Conservation (phyloP, 352 stramenopile species). For the Phytophthora meadii region DNA sequence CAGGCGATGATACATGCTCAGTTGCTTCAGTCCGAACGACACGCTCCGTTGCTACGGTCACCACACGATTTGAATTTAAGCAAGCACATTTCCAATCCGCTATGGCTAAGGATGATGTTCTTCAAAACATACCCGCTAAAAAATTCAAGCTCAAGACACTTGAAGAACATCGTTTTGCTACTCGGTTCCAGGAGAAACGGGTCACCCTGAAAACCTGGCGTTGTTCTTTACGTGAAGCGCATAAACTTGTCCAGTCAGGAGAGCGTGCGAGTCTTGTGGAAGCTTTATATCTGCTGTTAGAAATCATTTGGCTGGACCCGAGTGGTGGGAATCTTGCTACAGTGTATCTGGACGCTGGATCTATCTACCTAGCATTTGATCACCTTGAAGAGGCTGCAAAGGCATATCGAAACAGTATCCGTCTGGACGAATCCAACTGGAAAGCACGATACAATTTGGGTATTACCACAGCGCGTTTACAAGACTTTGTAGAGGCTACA, state of each 20-base stretch:
- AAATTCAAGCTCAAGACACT: slow-evolving; percentile 57
- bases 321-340: slow-evolving; percentile 34
- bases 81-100: slow-evolving; percentile 16
- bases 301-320: slow-evolving; percentile 57
- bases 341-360: slow-evolving; percentile 60
- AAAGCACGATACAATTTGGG: slow-evolving; percentile 62
- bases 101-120: slow-evolving; percentile 19
- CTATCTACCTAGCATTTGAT: slow-evolving; percentile 61
- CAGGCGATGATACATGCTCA: slow-evolving; percentile 24
- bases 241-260: slow-evolving; percentile 33
- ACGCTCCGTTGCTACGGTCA: not conserved
- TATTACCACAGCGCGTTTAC: slow-evolving; percentile 46
- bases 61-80: slow-evolving; percentile 19
- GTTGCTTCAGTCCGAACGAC: slow-evolving; percentile 27
- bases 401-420: slow-evolving; percentile 57
- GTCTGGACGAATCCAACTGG: slow-evolving; percentile 44
- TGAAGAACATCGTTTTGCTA: slow-evolving; percentile 60
- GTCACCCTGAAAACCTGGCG: slow-evolving; percentile 58
- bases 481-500: slow-evolving; percentile 59
- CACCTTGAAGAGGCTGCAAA: slow-evolving; percentile 59
- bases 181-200: slow-evolving; percentile 55
- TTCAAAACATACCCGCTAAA: slow-evolving; percentile 3
- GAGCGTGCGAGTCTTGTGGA: slow-evolving; percentile 47
- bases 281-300: slow-evolving; percentile 65
- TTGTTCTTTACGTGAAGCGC: slow-evolving; percentile 32